Evolutionary conservation across 164 flowering plant species (phyloP).

Genomic region (Chimonanthus salicifolius): DNA sequence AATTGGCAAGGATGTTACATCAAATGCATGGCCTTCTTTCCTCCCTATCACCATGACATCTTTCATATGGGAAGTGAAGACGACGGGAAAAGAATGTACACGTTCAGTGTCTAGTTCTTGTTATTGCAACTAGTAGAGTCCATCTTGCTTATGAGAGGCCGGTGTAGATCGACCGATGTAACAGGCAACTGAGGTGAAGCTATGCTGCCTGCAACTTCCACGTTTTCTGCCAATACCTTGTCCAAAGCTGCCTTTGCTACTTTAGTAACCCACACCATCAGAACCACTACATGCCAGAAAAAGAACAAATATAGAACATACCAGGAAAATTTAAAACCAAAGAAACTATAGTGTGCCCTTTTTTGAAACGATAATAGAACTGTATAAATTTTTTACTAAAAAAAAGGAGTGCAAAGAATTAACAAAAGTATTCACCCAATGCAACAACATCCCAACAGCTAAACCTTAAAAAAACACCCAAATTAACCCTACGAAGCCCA

Average conservation of each 20-base stretch:
- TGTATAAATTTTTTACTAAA: no score
- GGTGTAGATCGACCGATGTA: slow-evolving; percentile 44
- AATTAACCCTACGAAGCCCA: no score
- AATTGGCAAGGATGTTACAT: not conserved
- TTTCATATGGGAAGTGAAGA: not conserved
- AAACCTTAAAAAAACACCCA: no score
- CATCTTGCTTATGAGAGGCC: slow-evolving; percentile 71
- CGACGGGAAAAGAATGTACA: slow-evolving; percentile 35
- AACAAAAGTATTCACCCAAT: no score
- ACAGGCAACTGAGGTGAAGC: slow-evolving; percentile 42
- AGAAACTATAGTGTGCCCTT: no score
- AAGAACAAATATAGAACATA: not conserved
- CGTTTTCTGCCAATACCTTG: slow-evolving; percentile 79
- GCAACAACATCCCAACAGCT: no score
- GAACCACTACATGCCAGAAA: slow-evolving; percentile 37
- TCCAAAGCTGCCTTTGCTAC: slow-evolving; percentile 84
- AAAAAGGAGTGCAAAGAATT: no score
- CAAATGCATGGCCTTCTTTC: no score
- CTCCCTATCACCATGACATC: not conserved
- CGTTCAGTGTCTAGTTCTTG: slow-evolving; percentile 27
- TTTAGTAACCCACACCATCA: slow-evolving; percentile 59
- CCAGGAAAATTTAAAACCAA: no score
- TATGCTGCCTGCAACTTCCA: slow-evolving; percentile 33
- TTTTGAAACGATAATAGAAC: no score
- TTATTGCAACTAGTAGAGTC: slow-evolving; percentile 39